Base-by-base conservation (phyloP, 2,329 filamentous ascomycete species). In the Neodidymelliopsis sp. region DNA sequence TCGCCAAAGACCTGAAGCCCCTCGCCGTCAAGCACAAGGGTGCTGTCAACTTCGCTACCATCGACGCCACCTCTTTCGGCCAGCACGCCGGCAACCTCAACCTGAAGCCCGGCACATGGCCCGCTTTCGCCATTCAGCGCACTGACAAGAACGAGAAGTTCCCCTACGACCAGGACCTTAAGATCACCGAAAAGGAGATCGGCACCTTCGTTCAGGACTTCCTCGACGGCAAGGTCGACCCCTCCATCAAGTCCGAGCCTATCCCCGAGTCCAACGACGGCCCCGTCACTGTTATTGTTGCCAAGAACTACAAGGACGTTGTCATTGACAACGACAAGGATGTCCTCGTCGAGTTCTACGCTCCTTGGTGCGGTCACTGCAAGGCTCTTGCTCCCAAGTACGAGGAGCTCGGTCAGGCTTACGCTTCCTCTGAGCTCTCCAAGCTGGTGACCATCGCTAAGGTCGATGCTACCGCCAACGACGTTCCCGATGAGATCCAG, bases 211-310 rank as follows among this genome's bases (percentile, higher is more conserved):
- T 97, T 52, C 84, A 94, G 60, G 85, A 94, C 63, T 97, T 92
- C 74, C 79, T 86, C 51, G 83, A 84, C 54, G 94, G 92, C 78
- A 96, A 96, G 83, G 75, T 97, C 61, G 87, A 95, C 76, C 90
- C 94, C 66, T 96, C 90, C 83, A 89, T 99, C 84, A 99, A 99
- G 86, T 97, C 92, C 58, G 94, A 99, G 84, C 90, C 91, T 49
- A 87, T 97, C 63, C 94, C 94, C 56, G 91, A 97, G 84, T 88
- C 84, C 59, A 90, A 99, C 77, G 91, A 97, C 59, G 91, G 90
- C 47, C 84, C 91, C 57, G 93, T 97, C 67, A 87, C 86, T 53
- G 82, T 95, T 54, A 83, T 99, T 49, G 94, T 99, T 49, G 94
- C 93, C 74, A 89, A 96, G 80, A 93, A 84, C 79, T 99, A 97